phyloP scores from a whole-genome alignment of 2,329 filamentous ascomycete genomes.

The Torrubiellomyces zombiae region DNA sequence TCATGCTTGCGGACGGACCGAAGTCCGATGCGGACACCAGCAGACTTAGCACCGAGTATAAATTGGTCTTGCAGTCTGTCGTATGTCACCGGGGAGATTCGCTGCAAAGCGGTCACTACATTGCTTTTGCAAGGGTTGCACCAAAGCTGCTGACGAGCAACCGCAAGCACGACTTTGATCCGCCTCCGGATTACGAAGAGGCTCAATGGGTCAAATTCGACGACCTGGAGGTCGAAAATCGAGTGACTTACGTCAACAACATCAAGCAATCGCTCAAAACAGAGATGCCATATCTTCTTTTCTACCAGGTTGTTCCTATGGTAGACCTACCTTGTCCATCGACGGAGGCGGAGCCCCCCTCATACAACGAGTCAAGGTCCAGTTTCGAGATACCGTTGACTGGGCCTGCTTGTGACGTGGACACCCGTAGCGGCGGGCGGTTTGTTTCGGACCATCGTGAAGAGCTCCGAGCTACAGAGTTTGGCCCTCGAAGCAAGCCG shows the following conservation, averaged over 20 bases:
- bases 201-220: constrained; percentile 85
- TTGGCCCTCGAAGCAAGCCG: constrained; percentile 17
- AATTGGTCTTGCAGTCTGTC: constrained; percentile 76
- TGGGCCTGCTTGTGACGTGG: constrained; percentile 5
- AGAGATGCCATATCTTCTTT: constrained; percentile 89
- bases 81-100: constrained; percentile 84
- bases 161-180: constrained; percentile 34
- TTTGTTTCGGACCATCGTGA: constrained; percentile 8
- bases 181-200: constrained; percentile 49
- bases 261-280: constrained; percentile 57
- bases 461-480: constrained; percentile 9
- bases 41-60: constrained; percentile 75
- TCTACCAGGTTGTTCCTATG: constrained; percentile 87
- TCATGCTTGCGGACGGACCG: constrained; percentile 63
- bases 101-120: constrained; percentile 79
- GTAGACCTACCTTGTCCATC: constrained; percentile 44
- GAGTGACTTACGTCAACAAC: constrained; percentile 64
- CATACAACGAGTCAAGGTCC: constrained; percentile 36
- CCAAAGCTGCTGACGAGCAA: constrained; percentile 44
- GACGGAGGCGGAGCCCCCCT: constrained; percentile 35
- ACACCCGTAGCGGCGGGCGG: constrained; percentile 2
- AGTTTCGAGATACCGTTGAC: constrained; percentile 19
- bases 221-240: constrained; percentile 52
- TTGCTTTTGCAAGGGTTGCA: constrained; percentile 68
- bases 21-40: constrained; percentile 38